Percentiles rank a stretch among this genome's conserved stretches.
phyloP scores from a whole-genome alignment of 2,329 filamentous ascomycete genomes.

The Leptodontidium sp. region DNA sequence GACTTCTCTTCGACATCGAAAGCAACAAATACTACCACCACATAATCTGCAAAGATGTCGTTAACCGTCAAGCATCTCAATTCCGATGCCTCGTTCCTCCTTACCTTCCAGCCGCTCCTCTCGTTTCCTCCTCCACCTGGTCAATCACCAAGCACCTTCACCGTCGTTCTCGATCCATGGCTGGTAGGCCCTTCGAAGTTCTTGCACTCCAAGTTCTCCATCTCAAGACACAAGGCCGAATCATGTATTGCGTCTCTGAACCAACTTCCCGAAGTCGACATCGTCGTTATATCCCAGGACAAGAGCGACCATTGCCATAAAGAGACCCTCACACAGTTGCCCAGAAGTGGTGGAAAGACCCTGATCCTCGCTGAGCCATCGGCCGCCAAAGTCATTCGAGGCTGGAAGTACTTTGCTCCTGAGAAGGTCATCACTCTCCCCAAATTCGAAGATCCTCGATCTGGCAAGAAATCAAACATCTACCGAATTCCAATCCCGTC shows the following conservation, averaged over 20 bases:
- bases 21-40: conserved; percentile 12
- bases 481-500: conserved; percentile 61
- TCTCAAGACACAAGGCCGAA: conserved; percentile 61
- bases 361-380: conserved; percentile 71
- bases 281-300: conserved; percentile 66
- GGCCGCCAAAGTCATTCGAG: conserved; percentile 69
- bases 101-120: conserved; percentile 60
- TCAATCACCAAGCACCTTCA: conserved; percentile 61
- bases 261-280: conserved; percentile 61
- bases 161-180: conserved; percentile 77
- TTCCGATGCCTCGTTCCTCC: conserved; percentile 69
- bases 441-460: conserved; percentile 54
- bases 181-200: conserved; percentile 67
- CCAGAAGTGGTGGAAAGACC: conserved; percentile 59
- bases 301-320: conserved; percentile 77
- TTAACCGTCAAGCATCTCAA: conserved; percentile 71
- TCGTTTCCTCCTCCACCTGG: conserved; percentile 47
- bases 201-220: conserved; percentile 67
- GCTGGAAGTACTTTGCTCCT: conserved; percentile 73
- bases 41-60: conserved; percentile 57
- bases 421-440: conserved; percentile 55
- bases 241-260: conserved; percentile 65
- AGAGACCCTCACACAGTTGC: conserved; percentile 71
- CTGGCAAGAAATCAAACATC: conserved; percentile 40
- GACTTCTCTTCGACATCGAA: background rate